These are phyloP conservation scores for Zymoseptoria crescenta DNA, from an alignment of 2,329 filamentous ascomycete genomes.

Conservation along the genomic window DNA sequence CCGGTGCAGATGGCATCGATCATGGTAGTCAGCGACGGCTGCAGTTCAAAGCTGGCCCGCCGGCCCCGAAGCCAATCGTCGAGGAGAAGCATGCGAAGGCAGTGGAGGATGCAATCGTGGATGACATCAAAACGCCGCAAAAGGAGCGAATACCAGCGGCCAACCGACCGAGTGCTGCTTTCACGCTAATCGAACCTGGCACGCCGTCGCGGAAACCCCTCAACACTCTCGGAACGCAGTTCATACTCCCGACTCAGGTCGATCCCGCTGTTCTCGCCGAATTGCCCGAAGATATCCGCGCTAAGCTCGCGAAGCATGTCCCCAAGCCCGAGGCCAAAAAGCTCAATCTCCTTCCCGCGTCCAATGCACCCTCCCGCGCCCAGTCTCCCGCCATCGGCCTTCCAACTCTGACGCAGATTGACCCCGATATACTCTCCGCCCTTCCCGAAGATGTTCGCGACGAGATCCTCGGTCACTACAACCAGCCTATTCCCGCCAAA, in stretches of 20 bases:
- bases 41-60: constrained; percentile 56
- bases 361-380: constrained; percentile 19
- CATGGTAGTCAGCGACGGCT: constrained; percentile 75
- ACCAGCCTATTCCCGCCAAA: constrained; percentile 27
- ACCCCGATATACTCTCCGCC: constrained; percentile 73
- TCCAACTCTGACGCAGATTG: constrained; percentile 67
- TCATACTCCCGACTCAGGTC: constrained; percentile 75
- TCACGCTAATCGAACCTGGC: constrained; percentile 24
- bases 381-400: constrained; percentile 29
- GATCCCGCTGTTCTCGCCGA: constrained; percentile 78
- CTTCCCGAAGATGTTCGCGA: constrained; percentile 79
- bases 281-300: constrained; percentile 74
- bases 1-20: constrained; percentile 40
- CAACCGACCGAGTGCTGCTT: constrained; percentile 29
- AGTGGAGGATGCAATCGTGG: constrained; percentile 38
- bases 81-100: constrained; percentile 10
- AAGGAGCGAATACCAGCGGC: constrained; percentile 22
- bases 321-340: constrained; percentile 4
- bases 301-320: constrained; percentile 58
- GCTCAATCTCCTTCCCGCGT: background rate
- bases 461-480: constrained; percentile 71
- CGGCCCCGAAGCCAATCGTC: constrained; percentile 28
- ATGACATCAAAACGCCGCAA: constrained; percentile 37
- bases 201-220: constrained; percentile 57
- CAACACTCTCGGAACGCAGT: constrained; percentile 81